A percentile compares a stretch with the other conserved stretches of the same genome.
phyloP scores from a whole-genome alignment of 441 rosid species.

The Euphorbia neoarborescens region DNA sequence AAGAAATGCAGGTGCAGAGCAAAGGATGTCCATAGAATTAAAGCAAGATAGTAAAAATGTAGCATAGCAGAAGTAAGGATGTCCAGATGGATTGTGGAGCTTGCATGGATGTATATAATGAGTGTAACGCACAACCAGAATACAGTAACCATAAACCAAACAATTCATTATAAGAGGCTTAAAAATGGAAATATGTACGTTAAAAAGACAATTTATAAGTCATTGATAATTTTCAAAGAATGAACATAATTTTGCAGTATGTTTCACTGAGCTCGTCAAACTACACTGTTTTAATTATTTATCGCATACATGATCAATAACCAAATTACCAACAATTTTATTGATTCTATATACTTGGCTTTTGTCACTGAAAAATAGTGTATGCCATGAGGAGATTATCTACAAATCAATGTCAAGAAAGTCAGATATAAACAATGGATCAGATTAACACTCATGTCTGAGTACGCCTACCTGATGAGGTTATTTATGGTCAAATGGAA shows the following conservation, averaged over 20 bases:
- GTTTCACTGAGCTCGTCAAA: neutral
- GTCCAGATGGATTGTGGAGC: neutral
- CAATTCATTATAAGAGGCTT: neutral
- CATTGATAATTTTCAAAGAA: neutral
- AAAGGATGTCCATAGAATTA: neutral
- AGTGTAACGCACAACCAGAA: neutral
- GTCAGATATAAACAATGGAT: neutral
- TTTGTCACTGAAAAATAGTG: neutral
- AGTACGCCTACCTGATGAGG: neutral
- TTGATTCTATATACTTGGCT: neutral
- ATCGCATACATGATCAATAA: neutral
- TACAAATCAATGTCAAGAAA: neutral
- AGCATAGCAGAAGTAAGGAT: neutral
- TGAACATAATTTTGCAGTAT: neutral
- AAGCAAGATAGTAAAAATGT: neutral
- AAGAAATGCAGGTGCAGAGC: neutral
- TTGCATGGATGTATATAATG: neutral
- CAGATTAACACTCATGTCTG: neutral
- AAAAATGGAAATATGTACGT: no score
- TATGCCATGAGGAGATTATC: neutral
- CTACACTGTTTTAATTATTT: conserved; percentile 1
- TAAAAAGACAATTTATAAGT: neutral
- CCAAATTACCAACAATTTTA: neutral
- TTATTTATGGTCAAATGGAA: neutral
- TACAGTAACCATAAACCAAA: neutral